These are phyloP conservation scores for Malbranchea zuffiana DNA, from an alignment of 2,329 filamentous ascomycete genomes.

Conservation along the genomic window DNA sequence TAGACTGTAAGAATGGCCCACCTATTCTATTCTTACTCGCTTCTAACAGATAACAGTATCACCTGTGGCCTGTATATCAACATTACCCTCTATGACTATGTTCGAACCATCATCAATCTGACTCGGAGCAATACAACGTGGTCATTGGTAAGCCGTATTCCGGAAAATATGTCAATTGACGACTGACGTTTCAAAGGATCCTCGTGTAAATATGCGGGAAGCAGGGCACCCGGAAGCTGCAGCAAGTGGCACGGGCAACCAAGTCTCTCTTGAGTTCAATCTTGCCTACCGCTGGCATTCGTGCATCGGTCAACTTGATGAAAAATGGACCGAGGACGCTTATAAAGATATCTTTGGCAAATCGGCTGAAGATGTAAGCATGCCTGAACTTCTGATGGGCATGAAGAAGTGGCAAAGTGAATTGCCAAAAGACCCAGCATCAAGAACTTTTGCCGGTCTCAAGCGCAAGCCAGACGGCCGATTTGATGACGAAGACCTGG, in stretches of 20 bases:
- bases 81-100: conserved; percentile 27
- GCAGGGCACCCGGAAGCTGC: conserved; percentile 19
- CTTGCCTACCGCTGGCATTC: conserved; percentile 50
- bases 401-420: conserved; percentile 47
- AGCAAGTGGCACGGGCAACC: conserved; percentile 39
- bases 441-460: conserved; percentile 53
- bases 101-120: conserved; percentile 25
- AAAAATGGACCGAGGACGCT: conserved; percentile 59
- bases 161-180: not conserved
- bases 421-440: conserved; percentile 49
- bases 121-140: conserved; percentile 35
- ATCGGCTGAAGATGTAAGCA: conserved; percentile 13
- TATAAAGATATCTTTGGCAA: conserved; percentile 32
- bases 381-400: conserved; percentile 32
- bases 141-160: conserved; percentile 23
- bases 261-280: conserved; percentile 44
- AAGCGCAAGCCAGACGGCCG: conserved; percentile 49
- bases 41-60: conserved; percentile 16
- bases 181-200: conserved; percentile 21
- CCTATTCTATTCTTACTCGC: not conserved
- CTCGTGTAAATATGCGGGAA: conserved; percentile 27
- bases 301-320: conserved; percentile 56
- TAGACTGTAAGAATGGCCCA: conserved; percentile 17
- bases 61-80: conserved; percentile 26
- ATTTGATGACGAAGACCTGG: conserved; percentile 60